These are phyloP conservation scores for Tricholoma matsutake DNA, from an alignment of 768 basidiomycete species.

Conservation along the genomic window DNA sequence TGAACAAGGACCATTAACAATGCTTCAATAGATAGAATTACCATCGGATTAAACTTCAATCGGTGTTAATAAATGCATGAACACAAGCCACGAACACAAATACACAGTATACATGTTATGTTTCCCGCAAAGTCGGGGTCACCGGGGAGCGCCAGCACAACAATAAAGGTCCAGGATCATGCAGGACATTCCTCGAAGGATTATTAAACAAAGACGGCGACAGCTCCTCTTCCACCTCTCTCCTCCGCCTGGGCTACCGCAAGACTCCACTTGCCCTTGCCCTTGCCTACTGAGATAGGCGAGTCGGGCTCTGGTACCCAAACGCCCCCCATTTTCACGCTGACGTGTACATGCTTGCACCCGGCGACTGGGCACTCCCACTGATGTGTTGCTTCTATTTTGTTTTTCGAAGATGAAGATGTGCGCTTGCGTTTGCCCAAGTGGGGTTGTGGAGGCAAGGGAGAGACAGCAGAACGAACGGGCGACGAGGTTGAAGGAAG, in stretches of 20 bases:
- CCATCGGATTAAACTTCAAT: too few species aligned
- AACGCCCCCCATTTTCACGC: conserved; percentile 52
- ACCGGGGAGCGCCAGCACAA: too few species aligned
- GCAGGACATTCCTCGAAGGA: too few species aligned
- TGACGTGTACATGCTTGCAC: conserved; percentile 53
- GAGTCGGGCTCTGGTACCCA: conserved; percentile 51
- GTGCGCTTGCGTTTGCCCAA: conserved; percentile 20
- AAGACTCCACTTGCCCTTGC: conserved; percentile 23
- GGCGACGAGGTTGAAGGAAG: neutral
- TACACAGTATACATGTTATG: too few species aligned
- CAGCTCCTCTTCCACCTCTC: conserved; percentile 33
- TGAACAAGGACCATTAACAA: too few species aligned
- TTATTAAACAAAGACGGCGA: conserved; percentile 41
- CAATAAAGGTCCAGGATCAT: too few species aligned
- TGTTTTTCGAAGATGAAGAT: conserved; percentile 25
- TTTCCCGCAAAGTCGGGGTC: too few species aligned
- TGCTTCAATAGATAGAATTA: too few species aligned
- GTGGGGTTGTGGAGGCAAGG: conserved; percentile 1
- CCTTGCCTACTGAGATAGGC: conserved; percentile 8
- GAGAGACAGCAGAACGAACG: neutral
- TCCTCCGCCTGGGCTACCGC: conserved; percentile 16
- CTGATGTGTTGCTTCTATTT: conserved; percentile 47
- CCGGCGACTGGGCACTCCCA: conserved; percentile 65
- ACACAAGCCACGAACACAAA: too few species aligned
- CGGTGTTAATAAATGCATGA: too few species aligned